Evolutionary conservation across 257 asterid species (phyloP), one percentile per base, ranked within the genome.

Genomic region (Fraxinus quadrangulata): DNA sequence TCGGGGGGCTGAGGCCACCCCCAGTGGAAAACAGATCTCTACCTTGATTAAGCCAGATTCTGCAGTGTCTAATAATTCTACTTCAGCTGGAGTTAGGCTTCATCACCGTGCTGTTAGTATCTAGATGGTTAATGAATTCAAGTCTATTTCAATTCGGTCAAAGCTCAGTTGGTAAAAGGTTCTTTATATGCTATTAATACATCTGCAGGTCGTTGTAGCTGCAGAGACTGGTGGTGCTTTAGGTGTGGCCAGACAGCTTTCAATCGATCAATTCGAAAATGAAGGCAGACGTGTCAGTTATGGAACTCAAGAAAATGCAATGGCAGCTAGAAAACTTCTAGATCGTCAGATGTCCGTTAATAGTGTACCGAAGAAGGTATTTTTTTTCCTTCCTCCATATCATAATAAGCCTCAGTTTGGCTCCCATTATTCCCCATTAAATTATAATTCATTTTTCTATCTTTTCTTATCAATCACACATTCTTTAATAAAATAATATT

Each of bases 181-280:
- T 67, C 66, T 70, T 80, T 79, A 37, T 76, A 68, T 81, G 76
- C 47, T 34, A 75, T 77, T 26, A 61, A 74, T 81, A 67, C 47
- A 56, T 74, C 73, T 85, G 78, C 90, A 96, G 99, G 99, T 96
- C 51, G 98, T 96, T 77, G 92, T 96, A 77, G 98, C 99, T 84
- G 99, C 99, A 37, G 99, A 92, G 88, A 92, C 97, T 21, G 91
- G 98, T 76, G 99, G 99, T 68, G 97, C 98, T 75, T 88, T 94
- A 79, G 99, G 99, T 82, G 99, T 96, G 94, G 99, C 94, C 68
- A 90, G 99, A 85, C 99, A 96, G 88, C 99, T 96, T 81, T 94
- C 99, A 23, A 95, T 95, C 37, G 99, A 95, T 87, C 99, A 95
- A 83, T 95, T 95, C 26, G 99, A 95, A 88, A 93, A 95, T 78